Evolutionary conservation across 352 stramenopile genomes (phyloP).

Genomic region (Aphanomyces cochlioides): DNA sequence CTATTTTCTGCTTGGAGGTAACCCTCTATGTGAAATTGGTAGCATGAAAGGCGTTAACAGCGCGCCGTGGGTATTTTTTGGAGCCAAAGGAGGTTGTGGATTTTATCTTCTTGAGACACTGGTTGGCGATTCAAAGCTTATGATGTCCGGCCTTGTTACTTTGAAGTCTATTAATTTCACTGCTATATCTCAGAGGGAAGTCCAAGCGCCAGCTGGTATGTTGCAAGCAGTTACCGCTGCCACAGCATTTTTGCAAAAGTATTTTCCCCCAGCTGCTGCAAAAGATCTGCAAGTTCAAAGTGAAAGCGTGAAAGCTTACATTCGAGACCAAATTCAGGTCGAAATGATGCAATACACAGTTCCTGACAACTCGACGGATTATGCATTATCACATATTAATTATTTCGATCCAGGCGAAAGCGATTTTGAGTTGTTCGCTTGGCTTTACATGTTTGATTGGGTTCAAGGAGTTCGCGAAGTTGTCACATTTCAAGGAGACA

Average conservation of each 20-base stretch:
- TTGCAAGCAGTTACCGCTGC: background rate
- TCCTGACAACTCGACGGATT: background rate
- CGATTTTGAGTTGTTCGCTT: constrained; percentile 20
- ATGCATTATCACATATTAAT: background rate
- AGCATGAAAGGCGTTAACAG: background rate
- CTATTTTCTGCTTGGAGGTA: background rate
- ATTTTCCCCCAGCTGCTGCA: background rate
- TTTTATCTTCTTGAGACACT: background rate
- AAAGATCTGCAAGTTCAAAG: background rate
- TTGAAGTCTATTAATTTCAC: background rate
- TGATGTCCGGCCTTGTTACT: too few relatives aligned
- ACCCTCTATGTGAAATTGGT: constrained; percentile 7
- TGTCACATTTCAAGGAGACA: constrained; percentile 22
- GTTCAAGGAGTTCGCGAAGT: constrained; percentile 24
- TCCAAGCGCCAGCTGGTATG: background rate
- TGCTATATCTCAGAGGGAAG: background rate
- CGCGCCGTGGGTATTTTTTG: background rate
- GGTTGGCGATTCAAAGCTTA: too few relatives aligned
- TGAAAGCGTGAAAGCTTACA: background rate
- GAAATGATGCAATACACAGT: constrained; percentile 1
- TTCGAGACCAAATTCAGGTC: constrained; percentile 9
- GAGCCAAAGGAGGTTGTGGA: background rate
- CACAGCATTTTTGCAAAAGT: background rate
- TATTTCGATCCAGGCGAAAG: constrained; percentile 3
- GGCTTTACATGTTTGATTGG: constrained; percentile 26